Evolutionary conservation across 1,284 basidiomycete genomes (phyloP), one percentile per base, ranked within the genome.

Genomic region (Pulveroboletus ridleyi): DNA sequence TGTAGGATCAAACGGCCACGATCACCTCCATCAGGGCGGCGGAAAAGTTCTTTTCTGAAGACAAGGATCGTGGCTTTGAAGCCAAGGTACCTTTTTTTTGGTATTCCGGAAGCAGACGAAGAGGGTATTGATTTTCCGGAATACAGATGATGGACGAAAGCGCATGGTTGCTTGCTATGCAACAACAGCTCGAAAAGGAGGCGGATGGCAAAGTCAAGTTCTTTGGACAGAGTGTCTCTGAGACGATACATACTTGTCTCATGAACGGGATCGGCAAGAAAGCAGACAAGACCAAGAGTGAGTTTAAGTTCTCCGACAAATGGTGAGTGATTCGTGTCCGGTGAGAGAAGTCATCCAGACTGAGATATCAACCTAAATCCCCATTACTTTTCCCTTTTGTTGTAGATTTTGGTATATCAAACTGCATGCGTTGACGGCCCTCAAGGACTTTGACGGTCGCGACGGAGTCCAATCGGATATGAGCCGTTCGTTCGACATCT

Each of bases 391-490:
- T 56, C 23, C 39, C 49, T 6, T 6, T 54, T 8, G n/a, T 35
- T n/a, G 41, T 69, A 95, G 94, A 47, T 98, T 95, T 79, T 98
- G 95, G 95, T 93, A 95, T 79, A 76, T 95, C 69, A 98, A 97
- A 76, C 79, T 98, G 15, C 88, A 95, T 66, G 91, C 95, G 0
- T 78, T 98, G 61, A 90, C 91, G 4, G 82, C 85, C n/a, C 82
- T 86, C 15, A 83, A 88, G 62, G 94, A 97, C 76, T 98, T 95
- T 78, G 91, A 95, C 44, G 89, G 71, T 90, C 89, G 55, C 95
- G 90, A 77, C 89, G 94, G 70, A 95, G 92, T 75, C 96, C 98
- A 2, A 98, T 99, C 66, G 97, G 98, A 6, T 99, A 96, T 73
- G 95, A 97, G 75, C 88, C 93, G 0, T 98, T 97, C 76, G 96